Evolutionary conservation across 1,284 basidiomycete genomes (phyloP).

Genomic region (Pseudozyma flocculosa): DNA sequence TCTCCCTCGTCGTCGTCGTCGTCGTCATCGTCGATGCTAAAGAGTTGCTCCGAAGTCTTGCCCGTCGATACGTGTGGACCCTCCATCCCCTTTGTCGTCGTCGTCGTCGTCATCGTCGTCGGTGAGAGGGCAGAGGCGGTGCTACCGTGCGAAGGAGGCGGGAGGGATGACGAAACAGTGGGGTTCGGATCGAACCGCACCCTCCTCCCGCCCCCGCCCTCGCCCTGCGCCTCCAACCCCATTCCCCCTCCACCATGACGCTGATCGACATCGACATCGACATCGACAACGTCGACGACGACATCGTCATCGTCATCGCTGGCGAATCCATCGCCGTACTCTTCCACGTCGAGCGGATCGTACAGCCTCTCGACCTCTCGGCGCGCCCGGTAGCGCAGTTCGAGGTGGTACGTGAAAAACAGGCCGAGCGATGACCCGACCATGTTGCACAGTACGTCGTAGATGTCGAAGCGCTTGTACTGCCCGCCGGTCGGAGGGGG

Average conservation of each 20-base stretch:
- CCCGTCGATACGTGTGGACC: too few species aligned
- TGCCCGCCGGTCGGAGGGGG: constrained; percentile 1
- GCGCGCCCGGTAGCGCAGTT: constrained; percentile 30
- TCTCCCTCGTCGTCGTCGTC: constrained; percentile 13
- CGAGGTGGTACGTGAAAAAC: constrained; percentile 57
- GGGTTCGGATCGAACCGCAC: too few species aligned
- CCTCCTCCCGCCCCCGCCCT: too few species aligned
- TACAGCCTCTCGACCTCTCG: constrained; percentile 46
- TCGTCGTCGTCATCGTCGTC: constrained; percentile 25
- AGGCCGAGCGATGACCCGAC: constrained; percentile 74
- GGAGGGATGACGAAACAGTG: too few species aligned
- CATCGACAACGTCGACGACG: too few species aligned
- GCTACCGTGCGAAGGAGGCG: too few species aligned
- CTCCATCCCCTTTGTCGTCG: constrained; percentile 4
- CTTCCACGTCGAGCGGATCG: constrained; percentile 41
- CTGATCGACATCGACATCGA: too few species aligned
- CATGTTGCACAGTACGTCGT: constrained; percentile 79
- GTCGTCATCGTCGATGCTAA: constrained; percentile 40
- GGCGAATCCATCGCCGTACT: constrained; percentile 17
- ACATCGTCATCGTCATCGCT: constrained; percentile 18
- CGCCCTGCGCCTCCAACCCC: too few species aligned
- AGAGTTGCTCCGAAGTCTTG: constrained; percentile 17
- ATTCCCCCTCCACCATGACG: too few species aligned
- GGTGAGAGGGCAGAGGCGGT: too few species aligned
- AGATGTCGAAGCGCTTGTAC: constrained; percentile 74